These are phyloP conservation scores for Pseudonitzschia multiseries DNA, from an alignment of 108 stramenopile species.

Conservation along the genomic window DNA sequence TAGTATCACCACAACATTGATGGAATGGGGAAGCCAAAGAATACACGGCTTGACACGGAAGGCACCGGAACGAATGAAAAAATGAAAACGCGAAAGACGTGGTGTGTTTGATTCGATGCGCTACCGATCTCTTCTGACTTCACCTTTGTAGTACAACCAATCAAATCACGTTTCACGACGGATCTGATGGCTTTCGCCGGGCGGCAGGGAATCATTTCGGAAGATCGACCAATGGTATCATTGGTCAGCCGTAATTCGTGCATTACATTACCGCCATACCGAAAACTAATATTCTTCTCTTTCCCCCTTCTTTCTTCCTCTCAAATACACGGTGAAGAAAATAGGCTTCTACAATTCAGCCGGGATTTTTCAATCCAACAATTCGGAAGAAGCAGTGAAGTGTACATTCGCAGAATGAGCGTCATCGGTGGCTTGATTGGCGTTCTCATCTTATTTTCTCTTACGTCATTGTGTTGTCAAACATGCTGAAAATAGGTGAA, in stretches of 20 bases:
- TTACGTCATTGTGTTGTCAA: slow-evolving; percentile 9
- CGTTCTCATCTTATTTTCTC: neutral
- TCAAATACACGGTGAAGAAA: neutral
- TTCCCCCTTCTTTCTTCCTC: neutral
- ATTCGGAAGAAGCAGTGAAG: neutral
- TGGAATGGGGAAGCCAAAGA: neutral
- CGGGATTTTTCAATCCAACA: neutral
- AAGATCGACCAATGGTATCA: too few relatives aligned
- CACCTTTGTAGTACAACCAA: neutral
- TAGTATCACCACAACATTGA: neutral
- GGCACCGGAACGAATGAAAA: neutral
- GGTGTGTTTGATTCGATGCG: neutral
- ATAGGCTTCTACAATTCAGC: neutral
- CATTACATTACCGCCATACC: too few relatives aligned
- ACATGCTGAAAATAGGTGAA: neutral
- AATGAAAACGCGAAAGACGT: slow-evolving; percentile 5
- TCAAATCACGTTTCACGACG: neutral
- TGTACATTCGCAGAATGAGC: slow-evolving; percentile 2
- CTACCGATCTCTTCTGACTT: slow-evolving; percentile 5
- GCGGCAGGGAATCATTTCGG: neutral
- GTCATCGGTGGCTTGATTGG: slow-evolving; percentile 2
- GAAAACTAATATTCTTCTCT: neutral
- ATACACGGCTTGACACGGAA: neutral
- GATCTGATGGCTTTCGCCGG: slow-evolving; percentile 1
- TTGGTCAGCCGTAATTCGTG: too few relatives aligned